phyloP scores from a whole-genome alignment of 345 rosid genomes.

The Angophora floribunda region DNA sequence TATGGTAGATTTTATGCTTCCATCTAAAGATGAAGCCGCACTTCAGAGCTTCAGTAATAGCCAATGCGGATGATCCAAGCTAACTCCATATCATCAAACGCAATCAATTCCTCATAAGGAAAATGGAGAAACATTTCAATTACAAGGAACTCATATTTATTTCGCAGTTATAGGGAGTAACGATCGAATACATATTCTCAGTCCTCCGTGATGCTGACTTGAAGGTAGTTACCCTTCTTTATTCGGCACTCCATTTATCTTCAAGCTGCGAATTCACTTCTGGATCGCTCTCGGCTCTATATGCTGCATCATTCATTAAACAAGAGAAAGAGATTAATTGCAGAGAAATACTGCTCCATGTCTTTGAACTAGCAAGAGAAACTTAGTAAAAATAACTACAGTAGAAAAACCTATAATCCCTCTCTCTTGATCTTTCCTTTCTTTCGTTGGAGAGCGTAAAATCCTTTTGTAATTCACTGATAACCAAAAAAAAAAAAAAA shows the following conservation, averaged over 20 bases:
- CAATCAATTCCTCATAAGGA: neutral
- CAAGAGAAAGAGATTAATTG: neutral
- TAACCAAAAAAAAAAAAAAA: neutral
- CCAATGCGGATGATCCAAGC: neutral
- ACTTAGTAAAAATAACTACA: neutral
- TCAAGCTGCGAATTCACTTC: neutral
- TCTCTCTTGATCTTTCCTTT: neutral
- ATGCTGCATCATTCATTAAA: neutral
- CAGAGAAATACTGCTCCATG: neutral
- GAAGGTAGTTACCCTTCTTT: neutral
- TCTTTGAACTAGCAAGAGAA: neutral
- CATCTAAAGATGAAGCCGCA: neutral
- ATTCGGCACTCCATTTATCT: neutral
- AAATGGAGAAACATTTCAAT: neutral
- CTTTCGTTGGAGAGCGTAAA: slow-evolving; percentile 34
- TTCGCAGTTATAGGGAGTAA: neutral
- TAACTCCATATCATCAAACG: neutral
- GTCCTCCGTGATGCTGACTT: neutral
- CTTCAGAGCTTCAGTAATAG: neutral
- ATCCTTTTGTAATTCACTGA: slow-evolving; percentile 51
- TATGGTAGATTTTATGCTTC: neutral
- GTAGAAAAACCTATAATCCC: neutral
- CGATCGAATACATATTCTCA: neutral
- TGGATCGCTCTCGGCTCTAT: neutral
- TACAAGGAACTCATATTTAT: neutral